Base-by-base conservation (phyloP, 257 asterid genomes). In the Eustoma russellianum region DNA sequence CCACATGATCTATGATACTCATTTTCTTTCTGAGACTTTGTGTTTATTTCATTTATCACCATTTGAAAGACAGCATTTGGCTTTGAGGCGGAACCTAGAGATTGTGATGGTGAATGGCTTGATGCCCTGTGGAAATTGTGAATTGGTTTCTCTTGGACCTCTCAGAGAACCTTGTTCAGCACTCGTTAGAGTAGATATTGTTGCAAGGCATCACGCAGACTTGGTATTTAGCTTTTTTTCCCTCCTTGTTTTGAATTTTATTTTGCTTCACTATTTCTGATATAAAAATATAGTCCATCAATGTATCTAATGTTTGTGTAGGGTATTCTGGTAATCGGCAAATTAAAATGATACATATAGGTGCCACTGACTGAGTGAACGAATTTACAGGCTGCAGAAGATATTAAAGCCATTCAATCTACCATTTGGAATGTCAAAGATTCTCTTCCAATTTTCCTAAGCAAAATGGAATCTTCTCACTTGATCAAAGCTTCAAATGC, bases 61-160 rank as follows among this genome's bases (percentile, higher is more conserved):
- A 58, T 70, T 77, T 68, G 72, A 70, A 79, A 72, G 68, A 63
- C 77, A 91, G 96, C 98, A 87, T 71, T 64, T 87, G 68, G 65
- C 80, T 44, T 15, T 91, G 44, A 59, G 74, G 66, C 92, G 86
- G 65, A 88, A 87, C 67, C 54, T 87, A 15, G 98, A 91, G 78
- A 87, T 91, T 71, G 79, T 87, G 58, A 84, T 91, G 98, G 92
- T 91, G 70, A 91, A 91, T 59, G 94, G 88, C 13, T 52, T 87
- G 82, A 74, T 73, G 86, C 95, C 95, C 8, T 87, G 96, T 93
- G 98, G 97, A 50, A 91, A 87, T 75, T 58, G 46, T 64, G 72
- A 48, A 19, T 77, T 87, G 70, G 56, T 84, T 67, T 95, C 98
- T 43, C 92, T 84, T 47, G 98, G 98, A 63, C 80, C 98, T 1